Evolutionary conservation across 192 early-diverging fungal genomes (phyloP), one percentile per base, ranked within the genome.

Genomic region (Martensiomyces pterosporus): DNA sequence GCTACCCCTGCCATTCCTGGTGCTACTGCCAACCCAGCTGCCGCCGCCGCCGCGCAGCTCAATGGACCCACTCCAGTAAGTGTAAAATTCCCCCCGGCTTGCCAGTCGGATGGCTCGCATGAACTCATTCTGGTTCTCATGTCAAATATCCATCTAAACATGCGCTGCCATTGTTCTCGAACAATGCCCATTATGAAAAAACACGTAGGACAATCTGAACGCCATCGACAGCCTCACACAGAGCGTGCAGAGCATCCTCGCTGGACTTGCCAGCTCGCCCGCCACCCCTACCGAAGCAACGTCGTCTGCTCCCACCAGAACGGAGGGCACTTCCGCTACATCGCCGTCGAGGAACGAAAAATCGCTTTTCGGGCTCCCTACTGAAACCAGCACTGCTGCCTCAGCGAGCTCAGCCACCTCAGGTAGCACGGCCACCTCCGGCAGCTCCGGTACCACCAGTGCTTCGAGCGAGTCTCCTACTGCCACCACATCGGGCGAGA

Each of bases 191-290:
- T n/a, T 43, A 22, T 19, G 33, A 33, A 29, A n/a, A n/a, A n/a
- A n/a, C n/a, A n/a, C n/a, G n/a, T n/a, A n/a, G n/a, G 27, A 39
- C 3, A 35, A 43, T 12, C 46, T 57, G 15, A 9, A 8, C 16
- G 46, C 7, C 16, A 43, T 49, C 9, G 37, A 48, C 55, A 43
- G 22, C 21, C 23, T 43, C 10, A 47, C 24, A 3, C 34, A 48
- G 21, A 2, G 13, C 1, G 10, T 37, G 23, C 47, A 48, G 35
- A 16, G 24, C 33, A 21, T 10, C 9, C 43, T 13, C 43, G n/a
- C 29, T 29, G 4, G 25, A 9, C 3, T 18, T 24, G 25, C 24
- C 25, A 10, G 43, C n/a, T 43, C 40, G 9, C 3, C 18, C 26
- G 49, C 39, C 9, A 42, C 38, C 32, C n/a, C n/a, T n/a, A n/a